phyloP scores from a whole-genome alignment of 768 basidiomycete species.

The Pulveroboletus sp. region DNA sequence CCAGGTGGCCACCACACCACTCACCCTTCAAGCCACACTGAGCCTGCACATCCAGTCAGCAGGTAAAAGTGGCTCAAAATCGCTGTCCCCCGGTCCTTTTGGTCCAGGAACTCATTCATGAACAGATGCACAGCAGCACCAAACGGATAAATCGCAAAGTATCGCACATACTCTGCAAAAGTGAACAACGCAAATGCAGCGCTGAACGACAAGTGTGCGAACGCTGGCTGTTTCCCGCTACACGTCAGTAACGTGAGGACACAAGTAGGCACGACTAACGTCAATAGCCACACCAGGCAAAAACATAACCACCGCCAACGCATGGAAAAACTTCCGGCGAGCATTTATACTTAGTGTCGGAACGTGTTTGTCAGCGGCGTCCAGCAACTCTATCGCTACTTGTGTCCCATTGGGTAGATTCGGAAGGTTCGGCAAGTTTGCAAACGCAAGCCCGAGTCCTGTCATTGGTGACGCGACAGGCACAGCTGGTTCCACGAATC shows the following conservation, averaged over 20 bases:
- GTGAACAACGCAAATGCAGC: slow-evolving; percentile 92
- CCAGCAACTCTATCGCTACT: slow-evolving; percentile 58
- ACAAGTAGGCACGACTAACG: slow-evolving; percentile 47
- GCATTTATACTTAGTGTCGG: slow-evolving; percentile 89
- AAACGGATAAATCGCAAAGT: slow-evolving; percentile 97
- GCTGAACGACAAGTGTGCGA: slow-evolving; percentile 92
- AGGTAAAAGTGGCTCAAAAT: slow-evolving; percentile 98
- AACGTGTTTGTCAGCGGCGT: slow-evolving; percentile 86
- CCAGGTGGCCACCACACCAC: slow-evolving; percentile 25
- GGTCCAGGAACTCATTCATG: slow-evolving; percentile 95
- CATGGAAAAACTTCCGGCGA: slow-evolving; percentile 95
- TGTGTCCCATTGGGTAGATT: slow-evolving; percentile 54
- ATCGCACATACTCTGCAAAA: slow-evolving; percentile 96
- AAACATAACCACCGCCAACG: slow-evolving; percentile 93
- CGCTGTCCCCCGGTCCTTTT: slow-evolving; percentile 91
- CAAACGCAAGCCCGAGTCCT: slow-evolving; percentile 33
- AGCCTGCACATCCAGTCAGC: slow-evolving; percentile 89
- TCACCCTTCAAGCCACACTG: slow-evolving; percentile 93
- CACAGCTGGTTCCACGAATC: slow-evolving; percentile 11
- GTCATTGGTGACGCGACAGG: slow-evolving; percentile 14
- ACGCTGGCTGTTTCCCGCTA: slow-evolving; percentile 76
- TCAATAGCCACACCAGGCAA: slow-evolving; percentile 90
- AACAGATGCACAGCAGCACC: slow-evolving; percentile 91
- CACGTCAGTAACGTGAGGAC: slow-evolving; percentile 13
- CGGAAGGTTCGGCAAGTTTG: slow-evolving; percentile 49